Percentiles rank a stretch among this genome's conserved stretches.
Conservation (phyloP, 306 rosid species). For the Gillenia trifoliata region DNA sequence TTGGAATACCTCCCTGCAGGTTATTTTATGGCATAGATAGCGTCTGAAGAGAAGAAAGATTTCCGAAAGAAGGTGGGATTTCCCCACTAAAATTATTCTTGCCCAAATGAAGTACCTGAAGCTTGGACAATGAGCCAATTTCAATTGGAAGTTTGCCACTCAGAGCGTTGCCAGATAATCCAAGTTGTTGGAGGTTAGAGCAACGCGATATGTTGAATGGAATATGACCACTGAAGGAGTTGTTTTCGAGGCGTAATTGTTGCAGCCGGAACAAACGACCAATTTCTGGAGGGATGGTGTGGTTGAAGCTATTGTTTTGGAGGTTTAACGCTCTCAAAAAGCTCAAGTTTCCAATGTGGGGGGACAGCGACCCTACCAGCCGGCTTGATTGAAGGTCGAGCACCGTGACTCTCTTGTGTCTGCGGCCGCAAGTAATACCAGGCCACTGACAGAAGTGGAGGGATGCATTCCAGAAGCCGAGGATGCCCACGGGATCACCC, state of each 20-base stretch:
- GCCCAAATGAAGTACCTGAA: background rate
- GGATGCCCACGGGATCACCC: background rate
- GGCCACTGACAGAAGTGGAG: slow-evolving; percentile 27
- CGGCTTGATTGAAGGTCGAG: slow-evolving; percentile 5
- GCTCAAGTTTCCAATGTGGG: slow-evolving; percentile 17
- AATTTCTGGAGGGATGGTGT: slow-evolving; percentile 18
- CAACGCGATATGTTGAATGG: slow-evolving; percentile 1
- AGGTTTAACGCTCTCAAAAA: slow-evolving; percentile 11
- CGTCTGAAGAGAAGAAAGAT: background rate
- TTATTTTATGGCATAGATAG: background rate
- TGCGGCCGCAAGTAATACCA: slow-evolving; percentile 15
- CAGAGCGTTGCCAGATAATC: background rate
- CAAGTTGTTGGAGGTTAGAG: slow-evolving; percentile 10
- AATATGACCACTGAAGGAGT: slow-evolving; percentile 20
- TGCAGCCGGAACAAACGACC: slow-evolving; percentile 19
- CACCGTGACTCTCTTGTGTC: slow-evolving; percentile 14
- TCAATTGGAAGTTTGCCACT: background rate
- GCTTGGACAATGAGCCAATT: background rate
- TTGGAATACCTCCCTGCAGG: background rate
- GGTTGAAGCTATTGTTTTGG: slow-evolving; percentile 10
- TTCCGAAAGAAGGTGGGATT: background rate
- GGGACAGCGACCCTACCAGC: slow-evolving; percentile 7
- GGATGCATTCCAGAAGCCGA: slow-evolving; percentile 30
- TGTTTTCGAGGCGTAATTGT: background rate
- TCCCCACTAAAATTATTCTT: background rate